Conservation (phyloP, 2,329 filamentous ascomycete species). For the Chaetomiaceae sp. region DNA sequence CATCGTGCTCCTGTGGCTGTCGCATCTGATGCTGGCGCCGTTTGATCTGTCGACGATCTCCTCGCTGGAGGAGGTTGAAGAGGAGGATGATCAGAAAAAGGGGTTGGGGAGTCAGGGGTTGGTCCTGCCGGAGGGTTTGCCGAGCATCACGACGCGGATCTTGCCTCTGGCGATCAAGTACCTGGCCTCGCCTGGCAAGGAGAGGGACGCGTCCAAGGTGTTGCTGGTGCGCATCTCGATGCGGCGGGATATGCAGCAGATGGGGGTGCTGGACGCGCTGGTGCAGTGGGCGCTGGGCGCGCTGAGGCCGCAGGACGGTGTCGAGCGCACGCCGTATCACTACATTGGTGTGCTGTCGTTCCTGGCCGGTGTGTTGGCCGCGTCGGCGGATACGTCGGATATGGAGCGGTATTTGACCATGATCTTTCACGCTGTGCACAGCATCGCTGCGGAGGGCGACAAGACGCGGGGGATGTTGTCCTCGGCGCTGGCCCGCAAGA, state of each 20-base stretch:
- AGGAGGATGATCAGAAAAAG: conserved; percentile 39
- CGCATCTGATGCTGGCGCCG: conserved; percentile 75
- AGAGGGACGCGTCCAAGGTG: conserved; percentile 80
- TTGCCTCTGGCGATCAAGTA: conserved; percentile 68
- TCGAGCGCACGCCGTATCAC: conserved; percentile 58
- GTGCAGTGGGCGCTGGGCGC: conserved; percentile 65
- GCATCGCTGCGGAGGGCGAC: conserved; percentile 44
- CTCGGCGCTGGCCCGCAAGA: conserved; percentile 76
- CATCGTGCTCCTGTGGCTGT: conserved; percentile 81
- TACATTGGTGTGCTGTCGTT: conserved; percentile 78
- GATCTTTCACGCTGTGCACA: conserved; percentile 63
- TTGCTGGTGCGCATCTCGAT: conserved; percentile 78
- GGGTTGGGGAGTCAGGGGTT: conserved; percentile 36
- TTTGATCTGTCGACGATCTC: conserved; percentile 91
- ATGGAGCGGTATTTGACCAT: conserved; percentile 61
- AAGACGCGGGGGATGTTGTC: conserved; percentile 54
- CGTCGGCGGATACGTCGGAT: conserved; percentile 68
- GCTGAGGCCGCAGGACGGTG: conserved; percentile 44
- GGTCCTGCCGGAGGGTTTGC: conserved; percentile 55
- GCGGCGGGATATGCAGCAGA: conserved; percentile 79
- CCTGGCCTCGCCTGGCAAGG: conserved; percentile 73
- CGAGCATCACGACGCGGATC: conserved; percentile 65
- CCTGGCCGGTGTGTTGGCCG: conserved; percentile 65
- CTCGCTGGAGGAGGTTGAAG: conserved; percentile 40
- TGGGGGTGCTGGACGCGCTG: conserved; percentile 65